Conservation (phyloP, 2,329 filamentous ascomycete genomes). For the Alternaria ethzedia region DNA sequence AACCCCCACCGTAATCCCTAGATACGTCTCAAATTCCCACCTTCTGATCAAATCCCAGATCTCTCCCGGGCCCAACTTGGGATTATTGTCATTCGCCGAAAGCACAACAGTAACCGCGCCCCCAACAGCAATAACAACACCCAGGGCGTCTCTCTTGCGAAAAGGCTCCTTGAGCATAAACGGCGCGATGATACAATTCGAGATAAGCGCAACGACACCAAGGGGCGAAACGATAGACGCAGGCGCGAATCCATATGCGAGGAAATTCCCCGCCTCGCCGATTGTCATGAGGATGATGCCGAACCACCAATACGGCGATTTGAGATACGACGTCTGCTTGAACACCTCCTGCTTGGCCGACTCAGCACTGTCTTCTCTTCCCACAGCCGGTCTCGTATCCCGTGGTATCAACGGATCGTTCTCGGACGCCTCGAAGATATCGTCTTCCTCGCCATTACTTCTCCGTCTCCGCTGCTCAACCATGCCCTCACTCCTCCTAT, state of each 20-base stretch:
- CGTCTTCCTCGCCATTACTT: constrained; percentile 1
- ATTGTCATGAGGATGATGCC: constrained; percentile 92
- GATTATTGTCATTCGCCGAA: constrained; percentile 87
- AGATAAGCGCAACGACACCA: constrained; percentile 94
- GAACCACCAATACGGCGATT: constrained; percentile 94
- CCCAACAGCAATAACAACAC: constrained; percentile 83
- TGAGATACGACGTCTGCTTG: constrained; percentile 76
- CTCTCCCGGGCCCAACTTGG: constrained; percentile 86
- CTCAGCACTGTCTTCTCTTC: constrained; percentile 32
- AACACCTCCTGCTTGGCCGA: constrained; percentile 38
- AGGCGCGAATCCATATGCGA: constrained; percentile 96
- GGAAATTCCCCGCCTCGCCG: constrained; percentile 93
- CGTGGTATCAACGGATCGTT: constrained; percentile 43
- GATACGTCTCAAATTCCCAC: constrained; percentile 89
- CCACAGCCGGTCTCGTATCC: constrained; percentile 16
- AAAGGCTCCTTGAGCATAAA: constrained; percentile 92
- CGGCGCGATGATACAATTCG: constrained; percentile 95
- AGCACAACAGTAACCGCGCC: constrained; percentile 93
- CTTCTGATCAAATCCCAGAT: constrained; percentile 88
- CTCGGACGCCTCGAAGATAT: constrained; percentile 28
- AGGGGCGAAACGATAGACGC: constrained; percentile 96
- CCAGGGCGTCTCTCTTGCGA: constrained; percentile 81
- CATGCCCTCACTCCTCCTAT: constrained; percentile 9
- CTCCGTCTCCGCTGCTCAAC: background rate
- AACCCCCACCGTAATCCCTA: constrained; percentile 74